Percentiles rank a stretch among this genome's conserved stretches.
Conservation (phyloP, 768 basidiomycete species). For the Porphyrellus cyaneotinctus region DNA sequence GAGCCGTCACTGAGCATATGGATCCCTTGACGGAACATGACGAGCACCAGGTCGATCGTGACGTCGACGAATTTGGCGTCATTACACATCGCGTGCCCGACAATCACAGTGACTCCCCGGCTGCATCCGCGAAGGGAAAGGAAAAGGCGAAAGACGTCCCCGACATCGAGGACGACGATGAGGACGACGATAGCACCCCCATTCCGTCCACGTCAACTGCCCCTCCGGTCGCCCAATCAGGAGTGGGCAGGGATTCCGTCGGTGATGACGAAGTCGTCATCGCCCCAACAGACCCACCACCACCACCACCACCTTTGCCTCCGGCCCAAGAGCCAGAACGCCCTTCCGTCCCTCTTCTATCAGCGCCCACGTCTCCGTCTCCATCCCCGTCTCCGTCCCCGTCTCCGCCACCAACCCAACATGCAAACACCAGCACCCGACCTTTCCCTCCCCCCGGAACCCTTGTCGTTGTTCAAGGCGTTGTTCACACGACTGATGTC, state of each 20-base stretch:
- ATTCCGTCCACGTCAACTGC: conserved; percentile 21
- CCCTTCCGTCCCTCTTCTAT: conserved; percentile 10
- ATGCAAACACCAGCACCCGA: conserved; percentile 24
- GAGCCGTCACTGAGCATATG: conserved; percentile 15
- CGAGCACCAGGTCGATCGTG: conserved; percentile 27
- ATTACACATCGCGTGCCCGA: conserved; percentile 27
- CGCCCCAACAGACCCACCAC: conserved; percentile 13
- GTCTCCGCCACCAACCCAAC: conserved; percentile 23
- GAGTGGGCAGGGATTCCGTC: neutral
- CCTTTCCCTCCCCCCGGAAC: conserved; percentile 73
- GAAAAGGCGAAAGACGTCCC: conserved; percentile 29
- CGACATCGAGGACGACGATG: conserved; percentile 4
- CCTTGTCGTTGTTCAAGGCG: conserved; percentile 78
- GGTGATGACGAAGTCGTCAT: conserved; percentile 22
- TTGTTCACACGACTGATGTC: conserved; percentile 73
- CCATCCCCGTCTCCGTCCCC: conserved; percentile 13
- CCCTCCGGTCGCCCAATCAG: conserved; percentile 3
- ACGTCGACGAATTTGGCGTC: conserved; percentile 27
- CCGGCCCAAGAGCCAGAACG: conserved; percentile 11
- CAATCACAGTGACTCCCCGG: conserved; percentile 24
- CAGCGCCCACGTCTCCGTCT: conserved; percentile 13
- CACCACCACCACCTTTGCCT: conserved; percentile 8
- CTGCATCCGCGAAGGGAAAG: conserved; percentile 33
- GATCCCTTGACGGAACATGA: conserved; percentile 22
- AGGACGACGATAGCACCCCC: neutral